Conservation (phyloP, 352 stramenopile genomes). For the Phytophthora pluvialis region DNA sequence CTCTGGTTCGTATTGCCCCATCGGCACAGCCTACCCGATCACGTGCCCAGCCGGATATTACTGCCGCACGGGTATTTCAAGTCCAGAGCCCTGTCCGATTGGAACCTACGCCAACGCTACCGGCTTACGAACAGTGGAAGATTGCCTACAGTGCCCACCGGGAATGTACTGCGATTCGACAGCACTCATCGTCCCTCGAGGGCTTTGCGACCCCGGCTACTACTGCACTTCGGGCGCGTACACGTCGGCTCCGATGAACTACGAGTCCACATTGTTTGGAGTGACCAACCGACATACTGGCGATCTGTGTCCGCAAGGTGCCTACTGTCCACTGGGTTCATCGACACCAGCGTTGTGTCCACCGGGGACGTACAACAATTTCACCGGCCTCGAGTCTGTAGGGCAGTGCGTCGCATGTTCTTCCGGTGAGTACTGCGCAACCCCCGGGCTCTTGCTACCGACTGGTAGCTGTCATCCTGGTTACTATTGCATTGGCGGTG, state of each 20-base stretch:
- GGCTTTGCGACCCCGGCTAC: constrained; percentile 89
- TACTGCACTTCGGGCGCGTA: constrained; percentile 92
- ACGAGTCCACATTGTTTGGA: constrained; percentile 68
- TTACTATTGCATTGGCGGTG: constrained; percentile 79
- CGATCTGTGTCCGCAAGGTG: constrained; percentile 67
- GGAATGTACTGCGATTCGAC: constrained; percentile 93
- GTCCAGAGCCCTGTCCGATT: constrained; percentile 87
- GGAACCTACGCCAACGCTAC: constrained; percentile 90
- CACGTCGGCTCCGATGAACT: constrained; percentile 89
- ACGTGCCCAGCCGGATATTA: constrained; percentile 86
- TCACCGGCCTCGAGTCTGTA: constrained; percentile 68
- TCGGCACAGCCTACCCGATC: constrained; percentile 65
- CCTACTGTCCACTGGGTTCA: constrained; percentile 78
- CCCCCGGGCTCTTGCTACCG: constrained; percentile 63
- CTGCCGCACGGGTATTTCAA: constrained; percentile 81
- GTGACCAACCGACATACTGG: constrained; percentile 71
- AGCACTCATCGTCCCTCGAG: constrained; percentile 70
- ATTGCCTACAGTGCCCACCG: constrained; percentile 88
- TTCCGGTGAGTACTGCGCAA: constrained; percentile 79
- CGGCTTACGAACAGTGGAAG: constrained; percentile 75
- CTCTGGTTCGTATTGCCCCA: constrained; percentile 70
- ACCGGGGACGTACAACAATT: constrained; percentile 78
- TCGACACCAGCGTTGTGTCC: constrained; percentile 65
- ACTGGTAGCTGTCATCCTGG: constrained; percentile 79
- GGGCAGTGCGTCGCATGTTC: constrained; percentile 84